Conservation (phyloP, 106 monocot genomes). For the Dendrobium chrysotoxum region DNA sequence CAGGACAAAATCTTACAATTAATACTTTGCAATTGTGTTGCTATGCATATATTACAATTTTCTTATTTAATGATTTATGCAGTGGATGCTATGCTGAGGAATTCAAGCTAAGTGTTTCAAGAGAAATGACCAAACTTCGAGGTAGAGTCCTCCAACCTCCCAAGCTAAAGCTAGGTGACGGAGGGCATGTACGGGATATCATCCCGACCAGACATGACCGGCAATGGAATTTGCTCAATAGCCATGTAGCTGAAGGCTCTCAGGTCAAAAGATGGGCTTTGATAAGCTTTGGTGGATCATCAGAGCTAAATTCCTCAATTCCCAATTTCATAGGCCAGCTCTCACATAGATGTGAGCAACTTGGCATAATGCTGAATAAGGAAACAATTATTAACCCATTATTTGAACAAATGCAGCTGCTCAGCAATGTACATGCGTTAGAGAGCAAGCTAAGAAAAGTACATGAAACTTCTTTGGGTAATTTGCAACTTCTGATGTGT, state of each 20-base stretch:
- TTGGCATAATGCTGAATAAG: slow-evolving; percentile 61
- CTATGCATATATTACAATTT: too few relatives aligned
- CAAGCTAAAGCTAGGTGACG: slow-evolving; percentile 73
- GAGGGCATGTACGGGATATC: slow-evolving; percentile 57
- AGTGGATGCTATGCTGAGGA: slow-evolving; percentile 55
- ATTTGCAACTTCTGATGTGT: slow-evolving; percentile 73
- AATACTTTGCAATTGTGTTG: too few relatives aligned
- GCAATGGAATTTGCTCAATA: slow-evolving; percentile 87
- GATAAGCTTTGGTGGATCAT: slow-evolving; percentile 73
- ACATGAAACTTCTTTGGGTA: slow-evolving; percentile 44
- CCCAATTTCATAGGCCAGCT: slow-evolving; percentile 71
- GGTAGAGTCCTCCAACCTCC: slow-evolving; percentile 93
- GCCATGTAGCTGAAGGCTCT: slow-evolving; percentile 80
- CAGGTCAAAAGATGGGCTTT: slow-evolving; percentile 71
- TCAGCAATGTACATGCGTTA: slow-evolving; percentile 42
- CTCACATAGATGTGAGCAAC: slow-evolving; percentile 49
- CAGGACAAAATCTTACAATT: too few relatives aligned
- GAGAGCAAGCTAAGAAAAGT: slow-evolving; percentile 61
- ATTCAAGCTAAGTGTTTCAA: slow-evolving; percentile 69
- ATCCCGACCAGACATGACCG: slow-evolving; percentile 75
- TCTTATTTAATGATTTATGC: slow-evolving; percentile 1
- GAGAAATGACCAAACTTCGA: slow-evolving; percentile 69
- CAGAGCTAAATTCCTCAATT: slow-evolving; percentile 50
- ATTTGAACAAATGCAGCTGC: slow-evolving; percentile 57
- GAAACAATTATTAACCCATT: slow-evolving; percentile 31